Evolutionary conservation across 257 asterid genomes (phyloP).

Genomic region (Plantago major): DNA sequence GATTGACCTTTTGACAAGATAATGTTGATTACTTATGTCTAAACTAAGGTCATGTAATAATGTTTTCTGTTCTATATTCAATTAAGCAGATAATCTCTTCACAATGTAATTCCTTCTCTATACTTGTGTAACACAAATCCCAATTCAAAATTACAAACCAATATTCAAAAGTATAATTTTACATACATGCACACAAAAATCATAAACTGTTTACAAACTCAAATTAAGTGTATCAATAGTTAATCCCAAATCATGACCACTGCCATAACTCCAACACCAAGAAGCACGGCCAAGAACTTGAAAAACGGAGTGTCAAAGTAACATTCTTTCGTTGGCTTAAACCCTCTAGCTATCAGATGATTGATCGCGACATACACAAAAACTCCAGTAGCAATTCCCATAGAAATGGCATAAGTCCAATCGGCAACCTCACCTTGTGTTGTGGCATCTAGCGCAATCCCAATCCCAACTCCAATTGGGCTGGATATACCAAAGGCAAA

Average conservation of each 20-base stretch:
- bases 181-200: neutral
- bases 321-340: conserved; percentile 39
- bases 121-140: too few relatives aligned
- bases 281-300: conserved; percentile 69
- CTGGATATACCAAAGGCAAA: conserved; percentile 81
- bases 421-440: conserved; percentile 58
- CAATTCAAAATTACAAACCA: too few relatives aligned
- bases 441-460: conserved; percentile 82
- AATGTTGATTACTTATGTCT: too few relatives aligned
- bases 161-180: neutral
- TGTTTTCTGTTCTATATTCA: too few relatives aligned
- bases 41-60: too few relatives aligned
- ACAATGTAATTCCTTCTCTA: too few relatives aligned
- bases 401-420: conserved; percentile 80
- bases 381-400: conserved; percentile 82
- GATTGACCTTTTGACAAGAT: too few relatives aligned
- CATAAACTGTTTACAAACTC: neutral
- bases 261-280: conserved; percentile 69
- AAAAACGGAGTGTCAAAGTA: conserved; percentile 56
- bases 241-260: conserved; percentile 93
- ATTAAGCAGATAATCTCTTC: too few relatives aligned
- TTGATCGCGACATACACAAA: conserved; percentile 78
- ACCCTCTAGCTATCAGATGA: conserved; percentile 72
- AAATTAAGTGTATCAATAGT: neutral
- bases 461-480: conserved; percentile 81